These are phyloP conservation scores for Dothidotthia symphoricarpi DNA, from an alignment of 2,329 filamentous ascomycete species.

Conservation along the genomic window DNA sequence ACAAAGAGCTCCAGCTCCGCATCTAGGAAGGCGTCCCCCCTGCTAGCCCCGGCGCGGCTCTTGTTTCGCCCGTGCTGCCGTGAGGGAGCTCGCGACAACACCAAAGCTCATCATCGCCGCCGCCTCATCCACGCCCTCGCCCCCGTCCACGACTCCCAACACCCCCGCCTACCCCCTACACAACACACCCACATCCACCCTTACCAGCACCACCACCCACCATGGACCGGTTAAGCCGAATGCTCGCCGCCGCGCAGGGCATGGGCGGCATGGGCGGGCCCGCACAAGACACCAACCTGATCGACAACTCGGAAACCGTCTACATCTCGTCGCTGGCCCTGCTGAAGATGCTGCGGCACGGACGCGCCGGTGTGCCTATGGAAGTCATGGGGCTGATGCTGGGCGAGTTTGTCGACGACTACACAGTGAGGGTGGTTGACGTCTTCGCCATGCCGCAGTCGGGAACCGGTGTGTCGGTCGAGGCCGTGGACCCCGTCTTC, in stretches of 20 bases:
- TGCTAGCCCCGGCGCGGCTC: too few relatives aligned
- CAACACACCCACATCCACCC: neutral
- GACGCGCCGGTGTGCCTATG: conserved; percentile 96
- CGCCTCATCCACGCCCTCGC: conserved; percentile 3
- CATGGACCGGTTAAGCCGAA: conserved; percentile 91
- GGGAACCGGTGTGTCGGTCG: conserved; percentile 95
- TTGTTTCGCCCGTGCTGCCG: too few relatives aligned
- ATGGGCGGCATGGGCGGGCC: conserved; percentile 63
- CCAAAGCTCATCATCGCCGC: conserved; percentile 3
- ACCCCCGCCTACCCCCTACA: neutral
- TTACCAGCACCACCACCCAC: conserved; percentile 3
- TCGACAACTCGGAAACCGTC: conserved; percentile 98
- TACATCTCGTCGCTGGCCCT: conserved; percentile 97
- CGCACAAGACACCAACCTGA: conserved; percentile 73
- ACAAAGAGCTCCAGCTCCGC: too few relatives aligned
- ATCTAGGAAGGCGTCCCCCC: too few relatives aligned
- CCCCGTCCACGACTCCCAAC: too few relatives aligned
- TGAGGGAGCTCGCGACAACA: too few relatives aligned
- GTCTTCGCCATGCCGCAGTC: conserved; percentile 99
- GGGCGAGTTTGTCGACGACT: conserved; percentile 98
- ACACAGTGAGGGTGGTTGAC: conserved; percentile 96
- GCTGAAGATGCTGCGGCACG: conserved; percentile 97
- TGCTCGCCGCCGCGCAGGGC: conserved; percentile 72
- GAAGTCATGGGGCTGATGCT: conserved; percentile 99
- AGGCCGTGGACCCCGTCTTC: conserved; percentile 97